Percentiles rank a stretch among this genome's conserved stretches.
Conservation (phyloP, 805 yeast genomes). For the Brettanomyces sp. region DNA sequence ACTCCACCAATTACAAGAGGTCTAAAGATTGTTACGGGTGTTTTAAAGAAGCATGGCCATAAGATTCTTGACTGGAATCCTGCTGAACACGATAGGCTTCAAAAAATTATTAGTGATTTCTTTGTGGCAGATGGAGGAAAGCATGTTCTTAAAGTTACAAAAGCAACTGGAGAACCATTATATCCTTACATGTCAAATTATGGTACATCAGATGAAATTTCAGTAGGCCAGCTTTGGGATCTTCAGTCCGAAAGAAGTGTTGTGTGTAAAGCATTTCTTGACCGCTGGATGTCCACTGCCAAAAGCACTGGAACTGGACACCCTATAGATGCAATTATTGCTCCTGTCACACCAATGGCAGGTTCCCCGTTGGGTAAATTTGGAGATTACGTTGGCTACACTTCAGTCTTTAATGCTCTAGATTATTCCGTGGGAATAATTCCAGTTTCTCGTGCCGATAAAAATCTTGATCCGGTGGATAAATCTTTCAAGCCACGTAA, state of each 20-base stretch:
- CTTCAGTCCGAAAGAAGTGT: neutral
- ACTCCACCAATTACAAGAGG: conserved; percentile 42
- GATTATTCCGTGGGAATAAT: conserved; percentile 39
- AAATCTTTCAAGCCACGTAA: conserved; percentile 25
- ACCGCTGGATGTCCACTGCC: conserved; percentile 25
- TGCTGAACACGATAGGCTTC: conserved; percentile 26
- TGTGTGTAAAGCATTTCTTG: neutral
- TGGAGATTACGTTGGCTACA: conserved; percentile 31
- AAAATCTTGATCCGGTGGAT: conserved; percentile 26
- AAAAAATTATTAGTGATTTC: conserved; percentile 23
- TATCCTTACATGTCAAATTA: conserved; percentile 14
- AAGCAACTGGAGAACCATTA: conserved; percentile 34
- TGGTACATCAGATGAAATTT: conserved; percentile 14
- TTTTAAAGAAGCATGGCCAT: conserved; percentile 34
- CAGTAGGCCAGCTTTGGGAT: neutral
- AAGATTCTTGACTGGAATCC: conserved; percentile 43
- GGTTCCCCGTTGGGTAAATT: conserved; percentile 21
- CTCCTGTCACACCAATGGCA: conserved; percentile 36
- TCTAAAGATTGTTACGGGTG: conserved; percentile 23
- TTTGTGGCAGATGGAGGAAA: conserved; percentile 33
- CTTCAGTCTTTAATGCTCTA: conserved; percentile 38
- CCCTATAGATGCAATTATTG: conserved; percentile 39
- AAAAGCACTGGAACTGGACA: conserved; percentile 25
- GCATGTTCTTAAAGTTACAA: conserved; percentile 25
- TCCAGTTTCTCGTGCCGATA: conserved; percentile 51